These are phyloP conservation scores for Yarrowia alimentaria DNA, from an alignment of 805 yeast genomes.

Conservation along the genomic window DNA sequence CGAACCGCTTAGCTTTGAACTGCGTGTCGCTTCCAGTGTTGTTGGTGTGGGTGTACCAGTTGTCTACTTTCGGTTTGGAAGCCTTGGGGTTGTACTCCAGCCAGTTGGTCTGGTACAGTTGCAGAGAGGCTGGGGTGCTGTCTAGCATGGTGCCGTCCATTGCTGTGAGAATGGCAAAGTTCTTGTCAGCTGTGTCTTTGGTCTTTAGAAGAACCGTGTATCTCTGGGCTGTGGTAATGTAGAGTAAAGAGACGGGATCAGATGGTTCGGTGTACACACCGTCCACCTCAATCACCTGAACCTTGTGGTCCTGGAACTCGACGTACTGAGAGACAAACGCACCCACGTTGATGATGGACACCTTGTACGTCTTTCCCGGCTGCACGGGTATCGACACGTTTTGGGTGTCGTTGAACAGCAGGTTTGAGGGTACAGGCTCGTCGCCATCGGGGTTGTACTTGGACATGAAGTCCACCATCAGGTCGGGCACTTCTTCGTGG, in stretches of 20 bases:
- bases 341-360: slow-evolving; percentile 79
- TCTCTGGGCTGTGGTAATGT: slow-evolving; percentile 87
- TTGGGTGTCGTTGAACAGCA: slow-evolving; percentile 40
- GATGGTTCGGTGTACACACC: slow-evolving; percentile 74
- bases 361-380: slow-evolving; percentile 77
- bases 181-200: slow-evolving; percentile 54
- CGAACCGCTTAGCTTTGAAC: slow-evolving; percentile 48
- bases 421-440: slow-evolving; percentile 78
- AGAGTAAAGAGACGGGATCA: slow-evolving; percentile 55
- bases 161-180: slow-evolving; percentile 77
- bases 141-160: slow-evolving; percentile 83
- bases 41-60: slow-evolving; percentile 32
- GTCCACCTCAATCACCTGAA: slow-evolving; percentile 84
- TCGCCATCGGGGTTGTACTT: slow-evolving; percentile 56
- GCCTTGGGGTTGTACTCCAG: slow-evolving; percentile 50
- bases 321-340: slow-evolving; percentile 87
- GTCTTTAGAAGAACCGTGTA: slow-evolving; percentile 75
- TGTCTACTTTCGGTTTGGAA: slow-evolving; percentile 39
- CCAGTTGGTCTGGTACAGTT: slow-evolving; percentile 69
- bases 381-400: slow-evolving; percentile 49
- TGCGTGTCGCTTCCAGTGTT: slow-evolving; percentile 35
- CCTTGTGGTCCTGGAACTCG: slow-evolving; percentile 80
- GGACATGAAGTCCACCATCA: slow-evolving; percentile 40
- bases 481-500: slow-evolving; percentile 53
- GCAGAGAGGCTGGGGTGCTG: slow-evolving; percentile 57